Evolutionary conservation across 2,329 filamentous ascomycete genomes (phyloP).

Genomic region (Fusarium sterilihyphosum): DNA sequence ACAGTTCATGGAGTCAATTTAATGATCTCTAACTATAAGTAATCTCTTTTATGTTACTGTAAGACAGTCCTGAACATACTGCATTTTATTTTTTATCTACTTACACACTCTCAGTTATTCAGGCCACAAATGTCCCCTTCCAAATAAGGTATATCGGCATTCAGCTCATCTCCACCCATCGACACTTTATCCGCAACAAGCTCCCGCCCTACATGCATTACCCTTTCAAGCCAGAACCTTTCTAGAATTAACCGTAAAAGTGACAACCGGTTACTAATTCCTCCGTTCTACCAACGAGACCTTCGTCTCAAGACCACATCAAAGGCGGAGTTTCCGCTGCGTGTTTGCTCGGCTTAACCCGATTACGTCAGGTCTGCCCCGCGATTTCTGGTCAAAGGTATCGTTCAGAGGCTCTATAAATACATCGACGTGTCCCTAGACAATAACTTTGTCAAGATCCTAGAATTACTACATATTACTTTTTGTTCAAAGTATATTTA

Average conservation of each 20-base stretch:
- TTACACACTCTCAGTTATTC: background rate
- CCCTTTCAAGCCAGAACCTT: background rate
- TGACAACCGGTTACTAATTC: background rate
- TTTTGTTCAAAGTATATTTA: background rate
- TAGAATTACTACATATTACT: background rate
- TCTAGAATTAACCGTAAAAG: conserved; percentile 3
- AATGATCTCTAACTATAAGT: too few species aligned
- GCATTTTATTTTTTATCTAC: too few species aligned
- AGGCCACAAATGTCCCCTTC: background rate
- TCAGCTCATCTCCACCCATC: background rate
- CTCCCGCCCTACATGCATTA: background rate
- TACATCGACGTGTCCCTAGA: background rate
- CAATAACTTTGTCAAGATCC: background rate
- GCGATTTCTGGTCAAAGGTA: conserved; percentile 1
- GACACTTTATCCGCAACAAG: background rate
- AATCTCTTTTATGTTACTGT: too few species aligned
- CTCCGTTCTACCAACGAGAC: background rate
- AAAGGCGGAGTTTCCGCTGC: conserved; percentile 16
- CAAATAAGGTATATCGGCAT: background rate
- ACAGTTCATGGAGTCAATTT: background rate
- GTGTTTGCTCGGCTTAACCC: background rate
- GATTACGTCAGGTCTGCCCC: conserved; percentile 37
- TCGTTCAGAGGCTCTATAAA: conserved; percentile 7
- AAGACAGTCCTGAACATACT: too few species aligned
- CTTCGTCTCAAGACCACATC: background rate